phyloP scores from a whole-genome alignment of 2,329 filamentous ascomycete species.

The Sporothrix humicola region DNA sequence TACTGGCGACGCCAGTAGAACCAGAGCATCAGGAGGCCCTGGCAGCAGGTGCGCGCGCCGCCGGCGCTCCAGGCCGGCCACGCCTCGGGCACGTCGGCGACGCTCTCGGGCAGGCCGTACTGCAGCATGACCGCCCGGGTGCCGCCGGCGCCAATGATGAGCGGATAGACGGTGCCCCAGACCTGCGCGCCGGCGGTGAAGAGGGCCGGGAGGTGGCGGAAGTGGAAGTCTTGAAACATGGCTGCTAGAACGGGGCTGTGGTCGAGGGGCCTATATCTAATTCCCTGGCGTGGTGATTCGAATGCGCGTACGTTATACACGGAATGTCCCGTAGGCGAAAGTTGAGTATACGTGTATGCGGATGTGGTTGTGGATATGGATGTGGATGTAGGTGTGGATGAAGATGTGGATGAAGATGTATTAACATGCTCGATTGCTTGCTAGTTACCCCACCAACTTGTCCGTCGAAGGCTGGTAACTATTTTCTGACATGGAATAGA shows the following conservation, averaged over 20 bases:
- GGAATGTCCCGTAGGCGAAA: background rate
- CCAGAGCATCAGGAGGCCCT: background rate
- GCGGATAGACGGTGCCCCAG: background rate
- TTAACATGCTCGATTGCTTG: background rate
- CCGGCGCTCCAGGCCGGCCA: background rate
- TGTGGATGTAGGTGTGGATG: background rate
- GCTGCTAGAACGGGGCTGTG: background rate
- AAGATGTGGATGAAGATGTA: background rate
- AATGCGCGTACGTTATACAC: too few species aligned
- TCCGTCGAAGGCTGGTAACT: background rate
- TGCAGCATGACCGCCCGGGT: background rate
- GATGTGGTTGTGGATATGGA: background rate
- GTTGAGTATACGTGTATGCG: background rate
- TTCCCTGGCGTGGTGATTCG: too few species aligned
- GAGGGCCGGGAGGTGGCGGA: conserved; percentile 1
- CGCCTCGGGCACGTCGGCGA: conserved; percentile 1
- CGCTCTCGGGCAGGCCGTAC: background rate
- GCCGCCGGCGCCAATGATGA: background rate
- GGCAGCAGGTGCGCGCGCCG: background rate
- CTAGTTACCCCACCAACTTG: background rate
- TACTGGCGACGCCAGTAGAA: background rate
- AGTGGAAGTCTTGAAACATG: conserved; percentile 9
- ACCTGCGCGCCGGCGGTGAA: background rate
- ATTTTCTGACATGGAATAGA: background rate
- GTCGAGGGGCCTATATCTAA: background rate